Evolutionary conservation across 306 rosid genomes (phyloP), one percentile per base, ranked within the genome.

Genomic region (Potentilla sterilis): DNA sequence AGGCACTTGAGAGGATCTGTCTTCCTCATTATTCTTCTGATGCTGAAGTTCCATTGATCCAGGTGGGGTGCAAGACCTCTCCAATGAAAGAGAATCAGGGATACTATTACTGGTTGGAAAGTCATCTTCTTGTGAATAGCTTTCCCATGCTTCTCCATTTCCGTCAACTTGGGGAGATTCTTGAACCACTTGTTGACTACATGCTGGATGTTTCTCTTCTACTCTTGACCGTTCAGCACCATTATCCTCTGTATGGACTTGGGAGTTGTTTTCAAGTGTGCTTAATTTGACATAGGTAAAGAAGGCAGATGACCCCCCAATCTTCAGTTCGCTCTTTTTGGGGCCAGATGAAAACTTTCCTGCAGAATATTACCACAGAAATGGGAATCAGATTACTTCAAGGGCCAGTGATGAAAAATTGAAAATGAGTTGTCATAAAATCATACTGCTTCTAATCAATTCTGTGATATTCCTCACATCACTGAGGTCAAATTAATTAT

Each of bases 221-320:
- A 73, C 66, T 77, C 80, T 76, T 77, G 73, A 67, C 16, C 40
- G 81, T 67, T 82, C 82, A 75, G 83, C 51, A 77, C 78, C 70
- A 73, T 75, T 73, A 24, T 74, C 81, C 70, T 87, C 85, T 46
- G 74, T 75, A 72, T 69, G 82, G 72, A 76, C 87, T 85, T 80
- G 91, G 64, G 86, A 74, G 73, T 83, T 86, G 74, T 72, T 84
- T 82, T 85, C 85, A 14, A 40, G 62, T 35, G 69, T 42, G 83
- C 83, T 62, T 40, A 88, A 84, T 83, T 96, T 96, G 68, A 92
- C 96, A 71, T 96, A 96, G 9, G 94, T 88, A 71, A 96, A 86
- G 83, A 96, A 96, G 80, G 99, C 98, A 40, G 99, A 96, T 54
- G 98, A 96, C 78, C 91, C 87, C 7, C 99, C 99, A 75, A 96